Base-by-base conservation (phyloP, 2,329 filamentous ascomycete species). In the Neoscytalidium dimidiatum region DNA sequence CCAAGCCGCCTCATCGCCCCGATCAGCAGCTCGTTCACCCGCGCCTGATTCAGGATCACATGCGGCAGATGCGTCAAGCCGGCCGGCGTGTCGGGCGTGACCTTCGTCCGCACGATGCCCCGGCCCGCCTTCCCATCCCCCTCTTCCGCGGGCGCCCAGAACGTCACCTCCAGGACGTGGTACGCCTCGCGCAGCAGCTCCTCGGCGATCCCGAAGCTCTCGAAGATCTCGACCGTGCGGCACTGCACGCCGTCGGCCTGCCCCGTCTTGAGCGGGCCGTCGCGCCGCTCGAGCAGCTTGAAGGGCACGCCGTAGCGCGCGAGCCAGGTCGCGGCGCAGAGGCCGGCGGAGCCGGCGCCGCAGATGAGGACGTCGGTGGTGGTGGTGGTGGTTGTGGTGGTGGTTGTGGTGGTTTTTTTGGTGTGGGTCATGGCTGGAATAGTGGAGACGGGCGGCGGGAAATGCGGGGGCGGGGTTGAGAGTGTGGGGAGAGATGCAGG, bases 161-260 rank as follows among this genome's bases (percentile, higher is more conserved):
- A 82, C 8, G 79, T 79, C 19, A 90, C 86, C 76, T 90, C 89
- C 2, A 89, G 79, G 73, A 91, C 85, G 69, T 88, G 87, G 70
- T 89, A 89, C 1, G 85, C 82, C 69, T 91, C 88, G 23, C 86
- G 85, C 79, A 88, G 85, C 3, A 85, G 81, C 8, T 84, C 80
- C 66, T 91, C 85, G 1, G 81, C 86, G 48, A 92, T 82, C 1
- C 86, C 89, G 67, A 92, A 89, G 6, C 85, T 87, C 69, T 92
- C 88, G 64, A 92, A 86, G n/a, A 92, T 90, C 74, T 92, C 88
- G 1, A 91, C 79, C 0, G 87, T 90, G 1, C 89, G 86, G 67
- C 84, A 86, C 75, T 91, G 87, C 2, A 90, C 78, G 1, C 85
- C 86, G 68, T 91, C 88, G 14, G 88, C 88, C 73, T 90, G 86